Evolutionary conservation across 208 protist species (phyloP).

Genomic region (Leishmania gerbilli): DNA sequence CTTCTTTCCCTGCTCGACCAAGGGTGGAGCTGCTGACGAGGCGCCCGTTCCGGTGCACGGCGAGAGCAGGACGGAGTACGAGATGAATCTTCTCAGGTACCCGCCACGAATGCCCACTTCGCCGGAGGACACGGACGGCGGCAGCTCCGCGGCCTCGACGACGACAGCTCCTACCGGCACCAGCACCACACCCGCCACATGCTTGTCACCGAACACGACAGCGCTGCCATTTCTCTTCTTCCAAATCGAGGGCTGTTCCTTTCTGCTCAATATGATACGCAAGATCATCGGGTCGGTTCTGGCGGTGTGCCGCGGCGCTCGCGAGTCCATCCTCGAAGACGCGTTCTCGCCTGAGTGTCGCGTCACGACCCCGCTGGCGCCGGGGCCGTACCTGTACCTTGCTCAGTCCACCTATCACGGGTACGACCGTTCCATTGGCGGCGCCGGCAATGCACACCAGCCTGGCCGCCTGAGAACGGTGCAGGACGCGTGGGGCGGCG

Average conservation of each 20-base stretch:
- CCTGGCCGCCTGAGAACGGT: conserved; percentile 30
- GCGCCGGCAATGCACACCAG: neutral
- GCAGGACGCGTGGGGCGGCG: conserved; percentile 50
- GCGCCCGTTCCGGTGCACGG: conserved; percentile 10
- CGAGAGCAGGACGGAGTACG: conserved; percentile 25
- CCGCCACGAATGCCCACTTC: neutral
- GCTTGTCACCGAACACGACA: conserved; percentile 4
- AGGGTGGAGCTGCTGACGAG: neutral
- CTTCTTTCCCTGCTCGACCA: conserved; percentile 37
- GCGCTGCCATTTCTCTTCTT: conserved; percentile 74
- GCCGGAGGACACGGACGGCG: neutral
- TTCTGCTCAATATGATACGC: conserved; percentile 91
- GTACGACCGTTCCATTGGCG: conserved; percentile 57
- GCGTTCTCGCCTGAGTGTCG: conserved; percentile 56
- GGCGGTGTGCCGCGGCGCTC: conserved; percentile 63
- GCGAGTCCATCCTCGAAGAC: conserved; percentile 45
- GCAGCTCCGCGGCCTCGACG: neutral
- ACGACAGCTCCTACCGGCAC: neutral
- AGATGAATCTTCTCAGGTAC: conserved; percentile 6
- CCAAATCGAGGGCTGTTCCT: conserved; percentile 84
- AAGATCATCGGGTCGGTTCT: conserved; percentile 80
- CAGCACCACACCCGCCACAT: neutral
- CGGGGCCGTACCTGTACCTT: conserved; percentile 71
- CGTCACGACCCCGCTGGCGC: conserved; percentile 69
- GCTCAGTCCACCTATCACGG: conserved; percentile 65